A percentile compares a stretch with the other conserved stretches of the same genome.
These are phyloP conservation scores for Brettanomyces sp. DNA, from an alignment of 805 yeast species.

Conservation along the genomic window DNA sequence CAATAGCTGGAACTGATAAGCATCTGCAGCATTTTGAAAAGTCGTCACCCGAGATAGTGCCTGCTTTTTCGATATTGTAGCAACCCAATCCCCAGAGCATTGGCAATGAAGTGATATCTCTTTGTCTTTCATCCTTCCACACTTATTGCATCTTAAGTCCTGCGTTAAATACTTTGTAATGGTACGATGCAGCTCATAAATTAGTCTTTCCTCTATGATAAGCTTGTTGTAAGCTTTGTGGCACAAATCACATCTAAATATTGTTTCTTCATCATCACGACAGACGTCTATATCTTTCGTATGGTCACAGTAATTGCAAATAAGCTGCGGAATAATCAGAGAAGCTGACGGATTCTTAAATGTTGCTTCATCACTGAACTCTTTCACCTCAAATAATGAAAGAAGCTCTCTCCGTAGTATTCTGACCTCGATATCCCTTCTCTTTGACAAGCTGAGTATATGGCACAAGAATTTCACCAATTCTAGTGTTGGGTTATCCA, in stretches of 20 bases:
- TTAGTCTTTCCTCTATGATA: conserved; percentile 69
- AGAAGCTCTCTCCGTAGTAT: conserved; percentile 67
- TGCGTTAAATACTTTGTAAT: conserved; percentile 62
- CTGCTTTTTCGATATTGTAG: conserved; percentile 37
- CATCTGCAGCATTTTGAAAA: conserved; percentile 50
- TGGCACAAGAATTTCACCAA: conserved; percentile 69
- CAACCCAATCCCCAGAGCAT: conserved; percentile 84
- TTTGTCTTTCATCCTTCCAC: conserved; percentile 56
- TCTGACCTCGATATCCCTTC: conserved; percentile 63
- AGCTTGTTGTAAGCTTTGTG: conserved; percentile 53
- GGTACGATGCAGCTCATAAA: conserved; percentile 49
- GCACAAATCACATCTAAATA: conserved; percentile 65
- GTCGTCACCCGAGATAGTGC: conserved; percentile 37
- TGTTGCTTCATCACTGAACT: conserved; percentile 67
- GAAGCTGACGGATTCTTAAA: conserved; percentile 71
- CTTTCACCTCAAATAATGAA: conserved; percentile 67
- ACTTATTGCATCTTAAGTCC: conserved; percentile 73
- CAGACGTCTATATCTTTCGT: conserved; percentile 77
- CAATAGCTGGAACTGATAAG: conserved; percentile 52
- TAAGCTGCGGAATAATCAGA: conserved; percentile 53
- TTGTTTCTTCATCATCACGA: conserved; percentile 41
- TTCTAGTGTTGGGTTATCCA: conserved; percentile 69
- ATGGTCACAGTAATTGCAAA: conserved; percentile 73
- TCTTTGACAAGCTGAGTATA: conserved; percentile 56
- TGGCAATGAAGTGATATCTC: conserved; percentile 67